Percentiles rank a stretch among this genome's conserved stretches.
Conservation (phyloP, 2,329 filamentous ascomycete species). For the Ophiognomonia clavigignenti-juglandacearum region DNA sequence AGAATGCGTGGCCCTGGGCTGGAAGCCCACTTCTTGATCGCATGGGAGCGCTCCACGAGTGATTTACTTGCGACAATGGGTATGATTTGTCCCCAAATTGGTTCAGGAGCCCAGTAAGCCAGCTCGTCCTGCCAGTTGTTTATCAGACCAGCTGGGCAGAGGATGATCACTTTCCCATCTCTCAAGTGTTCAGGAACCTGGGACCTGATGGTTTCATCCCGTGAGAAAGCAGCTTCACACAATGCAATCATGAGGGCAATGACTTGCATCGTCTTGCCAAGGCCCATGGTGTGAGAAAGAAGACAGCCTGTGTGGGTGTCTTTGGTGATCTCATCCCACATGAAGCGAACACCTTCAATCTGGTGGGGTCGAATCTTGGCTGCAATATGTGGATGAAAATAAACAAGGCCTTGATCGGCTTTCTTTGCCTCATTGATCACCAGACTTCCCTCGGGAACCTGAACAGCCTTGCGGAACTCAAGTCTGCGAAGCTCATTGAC, state of each 20-base stretch:
- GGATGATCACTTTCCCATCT: constrained; percentile 59
- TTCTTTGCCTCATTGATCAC: constrained; percentile 65
- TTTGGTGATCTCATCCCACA: constrained; percentile 79
- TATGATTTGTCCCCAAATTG: too few relatives aligned
- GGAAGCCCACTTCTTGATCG: too few relatives aligned
- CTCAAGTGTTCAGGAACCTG: constrained; percentile 67
- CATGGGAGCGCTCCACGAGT: too few relatives aligned
- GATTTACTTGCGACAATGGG: too few relatives aligned
- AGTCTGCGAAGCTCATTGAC: constrained; percentile 41
- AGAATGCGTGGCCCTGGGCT: constrained; percentile 61
- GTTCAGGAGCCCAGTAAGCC: constrained; percentile 61
- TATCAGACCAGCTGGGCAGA: constrained; percentile 71
- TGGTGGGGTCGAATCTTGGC: constrained; percentile 72
- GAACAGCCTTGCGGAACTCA: constrained; percentile 35
- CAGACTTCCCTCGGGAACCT: constrained; percentile 42
- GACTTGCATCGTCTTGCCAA: constrained; percentile 90
- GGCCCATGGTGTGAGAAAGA: constrained; percentile 83
- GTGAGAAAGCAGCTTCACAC: constrained; percentile 61
- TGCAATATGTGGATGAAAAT: constrained; percentile 60
- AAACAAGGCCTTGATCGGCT: constrained; percentile 56
- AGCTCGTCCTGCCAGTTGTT: constrained; percentile 84
- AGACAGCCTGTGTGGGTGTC: constrained; percentile 69
- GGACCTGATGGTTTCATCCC: constrained; percentile 46
- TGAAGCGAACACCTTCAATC: constrained; percentile 73
- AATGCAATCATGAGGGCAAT: constrained; percentile 78